Evolutionary conservation across 2,329 filamentous ascomycete genomes (phyloP).

Genomic region (Pseudogymnoascus pannorum): DNA sequence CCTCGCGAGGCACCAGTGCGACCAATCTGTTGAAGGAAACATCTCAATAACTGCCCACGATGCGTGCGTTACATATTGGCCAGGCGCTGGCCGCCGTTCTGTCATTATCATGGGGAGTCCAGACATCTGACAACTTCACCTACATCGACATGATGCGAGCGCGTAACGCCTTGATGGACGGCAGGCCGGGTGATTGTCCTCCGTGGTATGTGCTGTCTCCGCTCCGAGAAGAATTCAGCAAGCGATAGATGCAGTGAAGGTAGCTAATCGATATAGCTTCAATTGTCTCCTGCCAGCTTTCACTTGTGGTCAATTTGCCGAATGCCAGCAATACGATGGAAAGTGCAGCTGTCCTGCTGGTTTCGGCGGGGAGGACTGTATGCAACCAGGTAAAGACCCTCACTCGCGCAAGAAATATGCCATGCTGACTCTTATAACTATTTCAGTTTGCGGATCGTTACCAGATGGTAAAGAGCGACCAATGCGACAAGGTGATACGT

Average conservation of each 20-base stretch:
- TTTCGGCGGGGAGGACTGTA: conserved; percentile 90
- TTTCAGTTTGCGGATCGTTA: conserved; percentile 73
- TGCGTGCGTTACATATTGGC: conserved; percentile 7
- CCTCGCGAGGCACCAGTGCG: not conserved
- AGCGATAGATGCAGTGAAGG: conserved; percentile 11
- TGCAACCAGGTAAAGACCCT: conserved; percentile 58
- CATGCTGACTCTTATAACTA: conserved; percentile 21
- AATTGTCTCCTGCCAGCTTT: conserved; percentile 95
- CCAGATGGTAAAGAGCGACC: conserved; percentile 72
- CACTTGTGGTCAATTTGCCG: conserved; percentile 81
- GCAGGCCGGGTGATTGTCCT: conserved; percentile 70
- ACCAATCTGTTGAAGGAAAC: not conserved
- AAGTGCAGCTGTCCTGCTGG: conserved; percentile 89
- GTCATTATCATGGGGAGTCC: conserved; percentile 35
- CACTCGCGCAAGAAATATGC: not conserved
- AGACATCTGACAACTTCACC: conserved; percentile 49
- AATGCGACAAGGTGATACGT: conserved; percentile 62
- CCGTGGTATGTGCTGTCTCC: conserved; percentile 52
- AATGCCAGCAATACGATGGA: conserved; percentile 82
- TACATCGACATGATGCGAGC: conserved; percentile 54
- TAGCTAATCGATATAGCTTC: conserved; percentile 53
- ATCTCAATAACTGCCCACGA: not conserved
- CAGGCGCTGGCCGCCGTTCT: conserved; percentile 26
- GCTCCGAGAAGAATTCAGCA: conserved; percentile 1
- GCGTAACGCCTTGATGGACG: conserved; percentile 63